phyloP scores from a whole-genome alignment of 805 yeast species.

The Lachancea dasiensis region DNA sequence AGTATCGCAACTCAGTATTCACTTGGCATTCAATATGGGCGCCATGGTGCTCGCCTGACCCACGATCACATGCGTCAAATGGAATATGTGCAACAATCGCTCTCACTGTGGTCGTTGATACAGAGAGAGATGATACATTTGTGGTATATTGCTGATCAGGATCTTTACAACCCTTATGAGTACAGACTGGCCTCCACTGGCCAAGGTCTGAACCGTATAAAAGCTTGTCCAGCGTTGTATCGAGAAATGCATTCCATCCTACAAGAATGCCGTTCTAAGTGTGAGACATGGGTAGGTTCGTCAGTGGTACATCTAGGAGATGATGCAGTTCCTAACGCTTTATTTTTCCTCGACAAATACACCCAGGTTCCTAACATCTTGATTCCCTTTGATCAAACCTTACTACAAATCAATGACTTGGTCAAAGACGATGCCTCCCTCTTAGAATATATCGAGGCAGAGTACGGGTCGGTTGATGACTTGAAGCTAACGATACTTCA shows the following conservation, averaged over 20 bases:
- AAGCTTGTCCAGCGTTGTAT: conserved; percentile 63
- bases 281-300: conserved; percentile 73
- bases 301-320: conserved; percentile 78
- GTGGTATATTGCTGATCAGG: conserved; percentile 75
- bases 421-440: conserved; percentile 45
- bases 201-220: conserved; percentile 73
- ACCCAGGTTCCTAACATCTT: conserved; percentile 73
- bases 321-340: conserved; percentile 76
- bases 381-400: conserved; percentile 61
- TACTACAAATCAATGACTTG: conserved; percentile 47
- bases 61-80: conserved; percentile 70
- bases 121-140: conserved; percentile 72
- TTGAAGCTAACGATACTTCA: conserved; percentile 42
- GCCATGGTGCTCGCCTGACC: conserved; percentile 63
- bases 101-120: conserved; percentile 68
- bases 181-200: conserved; percentile 68
- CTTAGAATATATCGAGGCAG: conserved; percentile 46
- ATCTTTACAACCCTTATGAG: conserved; percentile 48
- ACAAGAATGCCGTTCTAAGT: conserved; percentile 54
- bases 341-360: conserved; percentile 73
- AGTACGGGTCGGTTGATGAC: conserved; percentile 51
- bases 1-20: conserved; percentile 38
- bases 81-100: conserved; percentile 68
- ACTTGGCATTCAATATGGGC: conserved; percentile 61
- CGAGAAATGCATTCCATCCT: conserved; percentile 67